Conservation (phyloP, 2,329 filamentous ascomycete genomes). For the Colletotrichum plurivorum region DNA sequence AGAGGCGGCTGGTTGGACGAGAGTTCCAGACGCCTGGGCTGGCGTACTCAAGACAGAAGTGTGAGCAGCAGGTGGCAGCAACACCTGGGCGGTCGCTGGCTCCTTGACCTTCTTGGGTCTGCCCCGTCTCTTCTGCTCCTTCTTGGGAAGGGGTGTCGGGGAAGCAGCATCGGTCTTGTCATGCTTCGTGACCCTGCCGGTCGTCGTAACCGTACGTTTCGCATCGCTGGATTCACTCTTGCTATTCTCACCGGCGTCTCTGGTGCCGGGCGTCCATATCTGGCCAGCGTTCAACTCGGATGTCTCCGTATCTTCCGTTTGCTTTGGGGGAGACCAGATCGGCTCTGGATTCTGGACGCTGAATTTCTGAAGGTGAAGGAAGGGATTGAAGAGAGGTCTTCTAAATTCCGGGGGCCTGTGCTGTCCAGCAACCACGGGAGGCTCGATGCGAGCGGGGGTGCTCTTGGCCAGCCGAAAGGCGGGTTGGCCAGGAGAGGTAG, state of each 20-base stretch:
- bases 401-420: neutral
- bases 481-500: neutral
- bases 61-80: neutral
- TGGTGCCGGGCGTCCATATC: constrained; percentile 12
- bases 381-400: constrained; percentile 18
- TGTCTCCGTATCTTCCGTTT: neutral
- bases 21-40: constrained; percentile 4
- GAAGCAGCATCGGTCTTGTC: constrained; percentile 19
- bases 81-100: neutral
- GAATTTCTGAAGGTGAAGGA: neutral
- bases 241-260: constrained; percentile 18
- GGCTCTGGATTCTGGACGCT: constrained; percentile 20
- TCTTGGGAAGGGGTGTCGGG: constrained; percentile 18
- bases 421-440: neutral
- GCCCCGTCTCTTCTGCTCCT: constrained; percentile 21
- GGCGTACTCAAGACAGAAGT: neutral
- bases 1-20: constrained; percentile 11
- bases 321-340: neutral
- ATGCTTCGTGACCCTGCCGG: constrained; percentile 24
- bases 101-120: constrained; percentile 20
- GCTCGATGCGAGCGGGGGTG: constrained; percentile 13
- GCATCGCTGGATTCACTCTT: neutral
- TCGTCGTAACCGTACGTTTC: constrained; percentile 12
- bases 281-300: neutral
- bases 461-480: neutral